A percentile compares a stretch with the other conserved stretches of the same genome.
phyloP scores from a whole-genome alignment of 495 filamentous ascomycete genomes.

The Letharia columbiana region DNA sequence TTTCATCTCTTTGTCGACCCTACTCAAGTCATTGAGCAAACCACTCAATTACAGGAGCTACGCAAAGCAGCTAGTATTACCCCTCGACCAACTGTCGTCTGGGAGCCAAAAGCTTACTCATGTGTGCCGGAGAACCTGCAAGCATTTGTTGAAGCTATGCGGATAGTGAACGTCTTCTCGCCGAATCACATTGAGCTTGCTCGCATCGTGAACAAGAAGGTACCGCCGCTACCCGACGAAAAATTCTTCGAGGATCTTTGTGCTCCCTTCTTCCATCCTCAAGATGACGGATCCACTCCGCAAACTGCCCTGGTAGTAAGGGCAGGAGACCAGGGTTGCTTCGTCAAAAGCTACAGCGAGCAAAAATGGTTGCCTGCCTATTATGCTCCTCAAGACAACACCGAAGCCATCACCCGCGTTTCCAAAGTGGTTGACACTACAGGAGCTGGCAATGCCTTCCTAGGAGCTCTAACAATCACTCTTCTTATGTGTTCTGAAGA shows the following conservation, averaged over 20 bases:
- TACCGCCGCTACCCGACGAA: not conserved
- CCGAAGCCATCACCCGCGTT: not conserved
- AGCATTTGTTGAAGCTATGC: constrained; percentile 23
- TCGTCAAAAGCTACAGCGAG: constrained; percentile 12
- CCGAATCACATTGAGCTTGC: constrained; percentile 35
- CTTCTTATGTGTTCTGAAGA: constrained; percentile 20
- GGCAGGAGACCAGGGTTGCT: constrained; percentile 32
- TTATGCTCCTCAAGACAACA: not conserved
- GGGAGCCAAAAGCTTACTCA: constrained; percentile 33
- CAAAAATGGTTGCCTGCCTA: constrained; percentile 21
- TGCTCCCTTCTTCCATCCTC: not conserved
- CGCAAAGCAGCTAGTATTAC: constrained; percentile 15
- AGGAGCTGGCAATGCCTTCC: constrained; percentile 1
- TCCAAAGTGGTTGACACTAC: not conserved
- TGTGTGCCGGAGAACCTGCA: constrained; percentile 26
- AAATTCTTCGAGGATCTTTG: not conserved
- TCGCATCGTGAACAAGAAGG: not conserved
- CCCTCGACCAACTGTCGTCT: constrained; percentile 29
- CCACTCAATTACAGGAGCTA: constrained; percentile 8
- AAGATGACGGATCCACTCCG: not conserved
- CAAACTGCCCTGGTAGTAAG: constrained; percentile 25
- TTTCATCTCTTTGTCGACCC: constrained; percentile 23
- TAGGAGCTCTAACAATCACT: constrained; percentile 11
- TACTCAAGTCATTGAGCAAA: constrained; percentile 10
- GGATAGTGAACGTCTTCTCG: constrained; percentile 31